Evolutionary conservation across 2,329 filamentous ascomycete genomes (phyloP).

Genomic region (Colletotrichum cereale): DNA sequence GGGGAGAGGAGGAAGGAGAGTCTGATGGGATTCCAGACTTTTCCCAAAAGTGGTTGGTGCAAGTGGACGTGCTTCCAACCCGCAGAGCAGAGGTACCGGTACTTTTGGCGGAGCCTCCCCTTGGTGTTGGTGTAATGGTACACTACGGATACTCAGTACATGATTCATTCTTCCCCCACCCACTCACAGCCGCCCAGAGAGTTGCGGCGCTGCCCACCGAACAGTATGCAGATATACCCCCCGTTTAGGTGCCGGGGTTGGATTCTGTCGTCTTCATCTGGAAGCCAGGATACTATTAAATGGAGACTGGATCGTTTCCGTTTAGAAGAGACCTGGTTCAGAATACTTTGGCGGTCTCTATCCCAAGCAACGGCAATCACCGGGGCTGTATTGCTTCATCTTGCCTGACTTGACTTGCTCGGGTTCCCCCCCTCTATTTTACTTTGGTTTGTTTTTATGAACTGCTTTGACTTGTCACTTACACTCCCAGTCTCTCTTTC

Average conservation of each 20-base stretch:
- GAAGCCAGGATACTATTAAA: constrained; percentile 9
- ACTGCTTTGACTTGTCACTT: not conserved
- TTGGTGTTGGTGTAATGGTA: too few relatives aligned
- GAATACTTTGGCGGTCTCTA: not conserved
- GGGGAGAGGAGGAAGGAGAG: constrained; percentile 3
- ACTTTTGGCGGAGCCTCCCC: constrained; percentile 28
- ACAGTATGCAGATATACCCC: not conserved
- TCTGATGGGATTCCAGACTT: constrained; percentile 22
- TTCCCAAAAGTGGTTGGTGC: constrained; percentile 19
- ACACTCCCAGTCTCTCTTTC: not conserved
- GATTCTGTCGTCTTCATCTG: not conserved
- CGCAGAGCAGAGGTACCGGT: constrained; percentile 26
- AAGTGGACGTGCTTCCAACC: not conserved
- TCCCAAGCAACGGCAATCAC: not conserved
- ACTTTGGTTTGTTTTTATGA: not conserved
- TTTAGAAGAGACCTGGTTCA: not conserved
- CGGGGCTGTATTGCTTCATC: constrained; percentile 2
- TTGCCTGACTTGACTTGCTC: not conserved
- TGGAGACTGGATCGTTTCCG: not conserved
- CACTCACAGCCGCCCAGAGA: constrained; percentile 18
- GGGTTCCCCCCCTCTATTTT: not conserved
- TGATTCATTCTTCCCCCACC: not conserved
- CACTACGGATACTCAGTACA: too few relatives aligned
- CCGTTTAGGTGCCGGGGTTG: not conserved
- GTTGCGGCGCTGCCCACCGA: constrained; percentile 4